phyloP scores from a whole-genome alignment of 345 rosid genomes.

The Linum lewisii region DNA sequence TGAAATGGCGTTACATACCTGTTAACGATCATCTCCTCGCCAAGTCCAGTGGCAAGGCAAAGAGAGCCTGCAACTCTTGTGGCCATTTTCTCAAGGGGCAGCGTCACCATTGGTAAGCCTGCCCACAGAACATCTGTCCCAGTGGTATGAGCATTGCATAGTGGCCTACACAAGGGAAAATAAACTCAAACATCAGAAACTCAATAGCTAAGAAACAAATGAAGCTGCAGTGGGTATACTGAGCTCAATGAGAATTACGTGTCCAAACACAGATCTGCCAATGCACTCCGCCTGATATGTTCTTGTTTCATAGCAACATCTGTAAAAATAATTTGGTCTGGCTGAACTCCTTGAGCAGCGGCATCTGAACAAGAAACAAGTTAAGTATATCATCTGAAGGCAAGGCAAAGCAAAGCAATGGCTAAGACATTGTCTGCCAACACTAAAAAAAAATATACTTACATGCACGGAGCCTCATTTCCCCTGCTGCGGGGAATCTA shows the following conservation, averaged over 20 bases:
- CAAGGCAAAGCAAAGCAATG: not conserved
- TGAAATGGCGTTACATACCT: constrained; percentile 32
- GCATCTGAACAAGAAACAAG: constrained; percentile 53
- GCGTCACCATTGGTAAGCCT: constrained; percentile 95
- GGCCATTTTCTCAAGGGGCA: constrained; percentile 99
- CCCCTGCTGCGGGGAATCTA: constrained; percentile 98
- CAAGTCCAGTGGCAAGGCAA: constrained; percentile 91
- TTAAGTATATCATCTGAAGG: not conserved
- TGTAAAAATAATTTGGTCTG: constrained; percentile 89
- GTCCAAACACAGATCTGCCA: constrained; percentile 95
- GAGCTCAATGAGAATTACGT: constrained; percentile 36
- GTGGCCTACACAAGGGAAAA: constrained; percentile 41
- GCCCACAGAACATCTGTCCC: constrained; percentile 99
- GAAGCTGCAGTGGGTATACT: not conserved
- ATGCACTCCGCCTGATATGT: constrained; percentile 87
- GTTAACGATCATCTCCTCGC: constrained; percentile 92
- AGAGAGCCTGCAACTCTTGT: constrained; percentile 98
- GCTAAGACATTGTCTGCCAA: not conserved
- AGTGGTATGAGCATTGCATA: constrained; percentile 97
- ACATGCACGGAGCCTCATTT: constrained; percentile 84
- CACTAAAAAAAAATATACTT: constrained; percentile 17
- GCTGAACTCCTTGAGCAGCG: constrained; percentile 66
- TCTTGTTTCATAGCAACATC: constrained; percentile 98
- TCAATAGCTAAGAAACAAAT: not conserved
- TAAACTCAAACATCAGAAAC: not conserved